A percentile compares a stretch with the other conserved stretches of the same genome.
These are phyloP conservation scores for Phaeosphaeria sp. DNA, from an alignment of 2,329 filamentous ascomycete genomes.

Conservation along the genomic window DNA sequence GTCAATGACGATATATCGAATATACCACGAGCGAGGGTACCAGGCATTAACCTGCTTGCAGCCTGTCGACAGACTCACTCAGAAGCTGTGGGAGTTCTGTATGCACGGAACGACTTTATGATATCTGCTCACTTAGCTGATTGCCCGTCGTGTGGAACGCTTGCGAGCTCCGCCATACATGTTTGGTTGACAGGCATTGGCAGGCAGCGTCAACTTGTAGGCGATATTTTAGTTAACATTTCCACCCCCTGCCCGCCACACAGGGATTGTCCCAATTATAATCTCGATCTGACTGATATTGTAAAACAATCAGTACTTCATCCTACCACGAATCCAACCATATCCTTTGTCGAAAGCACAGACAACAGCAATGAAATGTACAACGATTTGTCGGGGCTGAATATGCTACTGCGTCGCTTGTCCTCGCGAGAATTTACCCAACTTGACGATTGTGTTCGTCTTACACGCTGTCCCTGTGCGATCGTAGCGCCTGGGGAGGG, in stretches of 20 bases:
- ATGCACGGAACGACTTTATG: no score
- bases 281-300: no score
- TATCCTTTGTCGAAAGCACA: not conserved
- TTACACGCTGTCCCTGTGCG: not conserved
- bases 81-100: no score
- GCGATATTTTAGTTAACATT: not conserved
- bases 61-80: no score
- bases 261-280: no score
- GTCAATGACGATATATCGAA: no score
- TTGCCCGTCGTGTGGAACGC: no score
- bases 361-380: no score
- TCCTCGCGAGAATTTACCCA: not conserved
- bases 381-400: not conserved
- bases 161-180: not conserved
- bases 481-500: not conserved
- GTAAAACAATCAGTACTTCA: not conserved
- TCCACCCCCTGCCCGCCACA: not conserved
- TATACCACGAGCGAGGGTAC: no score
- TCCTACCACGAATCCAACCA: not conserved
- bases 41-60: no score
- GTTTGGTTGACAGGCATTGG: not conserved
- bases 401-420: not conserved
- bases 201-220: not conserved
- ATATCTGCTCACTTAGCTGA: no score
- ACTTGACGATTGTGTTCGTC: not conserved